A percentile compares a stretch with the other conserved stretches of the same genome.
These are phyloP conservation scores for Pseudogymnoascus destructans DNA, from an alignment of 2,329 filamentous ascomycete genomes.

Conservation along the genomic window DNA sequence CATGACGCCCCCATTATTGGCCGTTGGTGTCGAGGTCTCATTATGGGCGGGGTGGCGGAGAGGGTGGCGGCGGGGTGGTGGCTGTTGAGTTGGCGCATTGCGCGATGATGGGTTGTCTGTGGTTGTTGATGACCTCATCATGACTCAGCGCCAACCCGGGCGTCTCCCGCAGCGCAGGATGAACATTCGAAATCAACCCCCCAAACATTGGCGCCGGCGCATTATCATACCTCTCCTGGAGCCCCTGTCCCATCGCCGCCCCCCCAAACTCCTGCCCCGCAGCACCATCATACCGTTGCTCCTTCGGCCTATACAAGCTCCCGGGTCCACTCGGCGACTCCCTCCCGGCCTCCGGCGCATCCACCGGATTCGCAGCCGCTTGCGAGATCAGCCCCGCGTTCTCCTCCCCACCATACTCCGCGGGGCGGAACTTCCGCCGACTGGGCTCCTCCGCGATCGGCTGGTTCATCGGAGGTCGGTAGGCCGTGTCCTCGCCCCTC, in stretches of 20 bases:
- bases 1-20: not conserved
- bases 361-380: slow-evolving; percentile 22
- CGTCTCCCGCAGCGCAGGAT: not conserved
- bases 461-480: slow-evolving; percentile 10
- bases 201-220: not conserved
- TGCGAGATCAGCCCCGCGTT: slow-evolving; percentile 21
- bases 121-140: not conserved
- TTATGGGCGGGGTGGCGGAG: not conserved
- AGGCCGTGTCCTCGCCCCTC: not conserved
- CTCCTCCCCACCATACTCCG: slow-evolving; percentile 15
- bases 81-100: not conserved
- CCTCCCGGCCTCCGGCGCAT: not conserved
- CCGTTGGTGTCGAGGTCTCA: not conserved
- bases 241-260: not conserved
- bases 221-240: not conserved
- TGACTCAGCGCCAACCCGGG: not conserved
- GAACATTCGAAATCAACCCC: not conserved
- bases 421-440: slow-evolving; percentile 18
- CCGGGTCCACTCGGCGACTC: not conserved
- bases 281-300: slow-evolving; percentile 23
- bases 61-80: not conserved
- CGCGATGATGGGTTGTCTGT: not conserved
- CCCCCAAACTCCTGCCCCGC: slow-evolving; percentile 8
- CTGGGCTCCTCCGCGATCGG: slow-evolving; percentile 25
- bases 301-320: slow-evolving; percentile 19